Conservation (phyloP, 2,329 filamentous ascomycete species). For the Aspergillus sojae region DNA sequence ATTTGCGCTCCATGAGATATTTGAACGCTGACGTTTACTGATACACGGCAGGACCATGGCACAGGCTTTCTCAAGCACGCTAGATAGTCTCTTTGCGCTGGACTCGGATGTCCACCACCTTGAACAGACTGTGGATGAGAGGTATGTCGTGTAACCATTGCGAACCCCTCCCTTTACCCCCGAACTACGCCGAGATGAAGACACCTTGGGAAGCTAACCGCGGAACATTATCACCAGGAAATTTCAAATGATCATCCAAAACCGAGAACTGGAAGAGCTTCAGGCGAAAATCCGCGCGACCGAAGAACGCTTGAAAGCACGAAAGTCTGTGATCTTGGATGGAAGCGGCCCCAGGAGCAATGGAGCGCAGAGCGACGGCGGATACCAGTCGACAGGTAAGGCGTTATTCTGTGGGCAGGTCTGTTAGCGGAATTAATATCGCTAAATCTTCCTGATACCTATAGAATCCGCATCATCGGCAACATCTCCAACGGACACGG, state of each 20-base stretch:
- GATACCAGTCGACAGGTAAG: slow-evolving; percentile 26
- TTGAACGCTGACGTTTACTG: slow-evolving; percentile 25
- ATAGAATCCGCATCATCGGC: slow-evolving; percentile 20
- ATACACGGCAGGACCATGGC: slow-evolving; percentile 71
- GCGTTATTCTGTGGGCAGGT: slow-evolving; percentile 7
- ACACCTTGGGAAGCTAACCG: slow-evolving; percentile 7
- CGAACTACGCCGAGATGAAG: neutral
- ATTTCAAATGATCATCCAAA: slow-evolving; percentile 72
- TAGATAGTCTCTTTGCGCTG: slow-evolving; percentile 88
- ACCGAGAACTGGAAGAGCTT: slow-evolving; percentile 80
- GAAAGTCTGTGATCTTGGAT: slow-evolving; percentile 21
- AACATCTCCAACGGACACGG: slow-evolving; percentile 25
- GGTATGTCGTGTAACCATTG: slow-evolving; percentile 60
- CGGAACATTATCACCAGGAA: slow-evolving; percentile 60
- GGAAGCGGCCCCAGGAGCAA: slow-evolving; percentile 16
- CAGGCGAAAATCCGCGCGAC: slow-evolving; percentile 83
- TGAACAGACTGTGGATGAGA: slow-evolving; percentile 74
- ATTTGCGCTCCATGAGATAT: slow-evolving; percentile 10
- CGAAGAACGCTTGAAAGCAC: slow-evolving; percentile 70
- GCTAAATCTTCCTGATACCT: slow-evolving; percentile 17
- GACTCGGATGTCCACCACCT: slow-evolving; percentile 76
- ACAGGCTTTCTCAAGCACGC: slow-evolving; percentile 79
- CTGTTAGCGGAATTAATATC: neutral
- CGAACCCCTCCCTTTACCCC: slow-evolving; percentile 5
- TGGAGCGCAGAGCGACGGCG: slow-evolving; percentile 18